A percentile compares a stretch with the other conserved stretches of the same genome.
These are phyloP conservation scores for Sherardia arvensis DNA, from an alignment of 257 asterid species.

Conservation along the genomic window DNA sequence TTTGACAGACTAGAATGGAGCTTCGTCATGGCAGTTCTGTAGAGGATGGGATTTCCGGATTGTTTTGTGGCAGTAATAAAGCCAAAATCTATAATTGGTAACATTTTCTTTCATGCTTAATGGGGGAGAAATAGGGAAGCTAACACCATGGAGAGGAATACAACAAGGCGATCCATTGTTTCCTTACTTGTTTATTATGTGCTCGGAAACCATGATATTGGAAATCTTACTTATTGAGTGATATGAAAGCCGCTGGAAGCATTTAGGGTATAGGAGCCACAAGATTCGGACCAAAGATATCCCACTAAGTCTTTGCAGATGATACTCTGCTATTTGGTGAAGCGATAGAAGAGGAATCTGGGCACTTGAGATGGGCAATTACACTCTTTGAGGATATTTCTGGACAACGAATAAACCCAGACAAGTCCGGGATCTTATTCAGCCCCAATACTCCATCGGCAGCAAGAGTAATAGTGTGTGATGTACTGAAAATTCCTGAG, in stretches of 20 bases:
- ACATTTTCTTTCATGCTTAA: background rate
- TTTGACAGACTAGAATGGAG: background rate
- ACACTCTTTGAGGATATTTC: too few relatives aligned
- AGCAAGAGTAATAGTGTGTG: too few relatives aligned
- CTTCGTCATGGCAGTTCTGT: background rate
- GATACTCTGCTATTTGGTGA: background rate
- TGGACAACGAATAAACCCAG: too few relatives aligned
- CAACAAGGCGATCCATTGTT: too few relatives aligned
- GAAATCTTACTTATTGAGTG: too few relatives aligned
- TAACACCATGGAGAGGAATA: too few relatives aligned
- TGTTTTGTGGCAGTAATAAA: background rate
- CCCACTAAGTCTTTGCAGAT: background rate
- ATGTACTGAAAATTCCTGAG: too few relatives aligned
- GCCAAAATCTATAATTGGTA: background rate
- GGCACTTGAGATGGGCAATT: too few relatives aligned
- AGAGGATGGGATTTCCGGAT: background rate
- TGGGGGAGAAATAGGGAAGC: background rate
- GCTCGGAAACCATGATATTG: too few relatives aligned
- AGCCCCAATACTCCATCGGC: too few relatives aligned
- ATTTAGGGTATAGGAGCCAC: rapidly evolving
- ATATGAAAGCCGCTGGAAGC: background rate
- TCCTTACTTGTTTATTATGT: too few relatives aligned
- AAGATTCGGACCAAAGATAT: background rate
- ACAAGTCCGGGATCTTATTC: too few relatives aligned
- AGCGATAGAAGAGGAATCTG: background rate